Conservation (phyloP, 192 early-diverging fungal species). For the Dimargaris verticillata region DNA sequence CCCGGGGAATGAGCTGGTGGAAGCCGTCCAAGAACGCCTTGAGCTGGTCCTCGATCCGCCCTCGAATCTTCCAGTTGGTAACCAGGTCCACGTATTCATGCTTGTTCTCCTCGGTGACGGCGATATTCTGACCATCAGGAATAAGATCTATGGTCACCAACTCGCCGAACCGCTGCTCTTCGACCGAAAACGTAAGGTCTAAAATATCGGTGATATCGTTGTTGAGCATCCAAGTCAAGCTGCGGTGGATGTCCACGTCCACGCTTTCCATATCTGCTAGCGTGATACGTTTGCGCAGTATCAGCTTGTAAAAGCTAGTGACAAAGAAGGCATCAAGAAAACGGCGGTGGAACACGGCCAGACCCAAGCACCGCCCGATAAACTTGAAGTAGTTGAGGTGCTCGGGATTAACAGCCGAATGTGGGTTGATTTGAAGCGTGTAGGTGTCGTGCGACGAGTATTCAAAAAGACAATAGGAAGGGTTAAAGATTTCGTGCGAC, state of each 20-base stretch:
- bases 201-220: conserved; percentile 78
- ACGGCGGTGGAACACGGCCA: conserved; percentile 93
- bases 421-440: conserved; percentile 94
- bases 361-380: conserved; percentile 88
- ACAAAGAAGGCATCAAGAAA: conserved; percentile 95
- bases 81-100: conserved; percentile 82
- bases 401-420: conserved; percentile 88
- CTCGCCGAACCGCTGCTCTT: conserved; percentile 87
- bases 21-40: conserved; percentile 91
- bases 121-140: conserved; percentile 69
- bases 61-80: conserved; percentile 75
- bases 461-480: conserved; percentile 89
- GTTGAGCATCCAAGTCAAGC: conserved; percentile 89
- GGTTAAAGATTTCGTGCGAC: conserved; percentile 98
- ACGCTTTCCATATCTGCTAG: conserved; percentile 88
- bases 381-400: conserved; percentile 98
- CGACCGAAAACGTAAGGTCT: conserved; percentile 80
- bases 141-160: conserved; percentile 78
- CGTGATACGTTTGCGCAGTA: conserved; percentile 74
- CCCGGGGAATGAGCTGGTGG: conserved; percentile 88
- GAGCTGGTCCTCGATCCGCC: conserved; percentile 89
- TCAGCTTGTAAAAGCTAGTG: conserved; percentile 91
- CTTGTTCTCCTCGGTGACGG: conserved; percentile 95
- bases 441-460: conserved; percentile 97
- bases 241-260: conserved; percentile 80